Evolutionary conservation across 2,329 filamentous ascomycete species (phyloP).

Genomic region (Cladosporium sp.): DNA sequence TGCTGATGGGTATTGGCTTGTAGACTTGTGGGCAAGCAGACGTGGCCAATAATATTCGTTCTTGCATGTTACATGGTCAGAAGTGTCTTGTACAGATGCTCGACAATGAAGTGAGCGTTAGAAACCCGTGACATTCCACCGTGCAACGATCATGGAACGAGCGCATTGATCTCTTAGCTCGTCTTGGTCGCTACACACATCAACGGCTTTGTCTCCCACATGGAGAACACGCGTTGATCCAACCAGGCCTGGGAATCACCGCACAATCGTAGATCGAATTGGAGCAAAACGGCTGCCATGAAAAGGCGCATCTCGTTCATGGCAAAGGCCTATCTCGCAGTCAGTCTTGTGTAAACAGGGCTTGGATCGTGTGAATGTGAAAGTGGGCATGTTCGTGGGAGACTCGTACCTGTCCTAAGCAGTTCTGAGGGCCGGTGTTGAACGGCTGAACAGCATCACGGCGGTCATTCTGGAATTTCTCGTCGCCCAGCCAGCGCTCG

Average conservation of each 20-base stretch:
- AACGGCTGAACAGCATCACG: slow-evolving; percentile 29
- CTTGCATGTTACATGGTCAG: background rate
- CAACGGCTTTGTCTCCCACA: slow-evolving; percentile 31
- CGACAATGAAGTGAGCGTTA: background rate
- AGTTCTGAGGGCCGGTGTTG: slow-evolving; percentile 24
- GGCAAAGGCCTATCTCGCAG: no score
- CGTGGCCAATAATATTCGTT: no score
- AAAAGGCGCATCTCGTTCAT: slow-evolving; percentile 36
- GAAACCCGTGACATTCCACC: background rate
- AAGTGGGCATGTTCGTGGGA: background rate
- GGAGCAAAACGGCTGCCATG: slow-evolving; percentile 33
- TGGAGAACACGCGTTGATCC: slow-evolving; percentile 27
- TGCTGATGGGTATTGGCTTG: no score
- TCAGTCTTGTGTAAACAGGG: no score
- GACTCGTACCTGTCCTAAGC: slow-evolving; percentile 23
- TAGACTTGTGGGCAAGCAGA: no score
- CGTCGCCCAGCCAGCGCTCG: slow-evolving; percentile 29
- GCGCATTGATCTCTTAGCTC: background rate
- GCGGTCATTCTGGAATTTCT: slow-evolving; percentile 26
- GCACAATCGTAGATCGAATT: slow-evolving; percentile 33
- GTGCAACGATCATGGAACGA: background rate
- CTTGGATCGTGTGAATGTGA: no score
- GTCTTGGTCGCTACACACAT: slow-evolving; percentile 13
- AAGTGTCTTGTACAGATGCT: background rate
- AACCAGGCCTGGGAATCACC: slow-evolving; percentile 26